Conservation (phyloP, 352 stramenopile species). For the Globisporangium acanthophoron region DNA sequence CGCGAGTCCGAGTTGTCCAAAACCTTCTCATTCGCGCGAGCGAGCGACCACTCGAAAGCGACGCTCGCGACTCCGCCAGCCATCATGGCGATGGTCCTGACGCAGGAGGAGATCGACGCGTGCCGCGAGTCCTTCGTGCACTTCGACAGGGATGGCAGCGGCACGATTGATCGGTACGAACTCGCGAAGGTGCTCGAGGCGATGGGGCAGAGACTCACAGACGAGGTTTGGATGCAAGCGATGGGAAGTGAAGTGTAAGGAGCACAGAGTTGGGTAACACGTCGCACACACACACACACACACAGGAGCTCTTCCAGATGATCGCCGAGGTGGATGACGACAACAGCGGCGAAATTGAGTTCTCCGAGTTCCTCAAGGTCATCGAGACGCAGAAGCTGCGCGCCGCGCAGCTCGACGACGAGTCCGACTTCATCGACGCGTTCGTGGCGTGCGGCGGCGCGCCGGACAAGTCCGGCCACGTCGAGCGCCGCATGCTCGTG, state of each 20-base stretch:
- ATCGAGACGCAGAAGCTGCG: conserved; percentile 96
- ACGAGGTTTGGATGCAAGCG: conserved; percentile 48
- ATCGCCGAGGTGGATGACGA: conserved; percentile 92
- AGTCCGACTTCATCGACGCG: conserved; percentile 96
- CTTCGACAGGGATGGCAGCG: conserved; percentile 95
- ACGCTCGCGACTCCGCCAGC: not conserved
- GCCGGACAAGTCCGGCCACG: conserved; percentile 88
- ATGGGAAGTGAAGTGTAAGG: too few relatives aligned
- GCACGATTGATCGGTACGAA: conserved; percentile 95
- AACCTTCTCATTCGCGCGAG: not conserved
- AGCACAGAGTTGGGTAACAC: too few relatives aligned
- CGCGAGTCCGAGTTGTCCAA: not conserved
- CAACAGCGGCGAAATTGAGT: conserved; percentile 96
- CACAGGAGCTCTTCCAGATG: conserved; percentile 94
- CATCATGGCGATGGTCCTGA: conserved; percentile 79
- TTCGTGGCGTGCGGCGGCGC: conserved; percentile 94
- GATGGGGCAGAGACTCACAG: conserved; percentile 96
- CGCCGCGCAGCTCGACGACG: conserved; percentile 92
- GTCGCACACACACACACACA: too few relatives aligned
- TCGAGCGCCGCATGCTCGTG: conserved; percentile 85
- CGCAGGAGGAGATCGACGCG: conserved; percentile 95
- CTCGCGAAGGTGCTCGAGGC: conserved; percentile 94
- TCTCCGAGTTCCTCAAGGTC: conserved; percentile 96
- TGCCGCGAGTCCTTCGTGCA: conserved; percentile 95
- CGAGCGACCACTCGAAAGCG: not conserved